Base-by-base conservation (phyloP, 768 basidiomycete genomes). In the Chalciporus piperatus region DNA sequence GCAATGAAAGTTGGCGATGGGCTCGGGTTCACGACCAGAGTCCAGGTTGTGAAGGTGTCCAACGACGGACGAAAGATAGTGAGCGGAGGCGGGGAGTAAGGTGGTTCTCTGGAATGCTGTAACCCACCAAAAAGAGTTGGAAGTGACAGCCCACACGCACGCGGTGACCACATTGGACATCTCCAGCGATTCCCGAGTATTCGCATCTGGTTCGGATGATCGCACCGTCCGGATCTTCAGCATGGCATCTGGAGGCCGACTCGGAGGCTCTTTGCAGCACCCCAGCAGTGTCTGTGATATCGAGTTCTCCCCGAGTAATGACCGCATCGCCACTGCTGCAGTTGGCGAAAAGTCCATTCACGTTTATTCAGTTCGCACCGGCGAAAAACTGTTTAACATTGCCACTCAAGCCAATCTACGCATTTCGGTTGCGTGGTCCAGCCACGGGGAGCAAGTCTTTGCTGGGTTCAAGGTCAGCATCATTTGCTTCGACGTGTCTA, bases 301-400 rank as follows among this genome's bases (percentile, higher is more conserved):
- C 51, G 49, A 51, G 20, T 71, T 70, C 19, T 72, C 68, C 47
- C 72, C 55, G 28, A 47, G 38, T 40, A 51, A 51, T 38, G 46
- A 51, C 32, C 50, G 47, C 30, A 28, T 56, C 23, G 55, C 55
- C 23, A 52, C 55, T 12, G 55, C 55, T 23, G 52, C 54, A 13
- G 42, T 2, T 9, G 30, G 30, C 2, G 30, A 9, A 9, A 10
- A 9, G 30, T 30, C 30, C 12, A 30, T 30, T 12, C 30, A 30
- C 7, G 9, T 30, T 30, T 30, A 10, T 12, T 4, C 2, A 6
- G 30, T 30, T 10, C 30, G 3, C 30, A 30, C 30, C 12, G 30
- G 30, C 30, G 30, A 30, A 9, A 9, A 30, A 9, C 12, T 30
- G 30, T 30, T 30, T 30, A 10, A 30, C 9, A 10, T 30, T 30